Percentiles rank a stretch among this genome's conserved stretches.
These are phyloP conservation scores for Sclerotinia minor DNA, from an alignment of 2,329 filamentous ascomycete genomes.

Conservation along the genomic window DNA sequence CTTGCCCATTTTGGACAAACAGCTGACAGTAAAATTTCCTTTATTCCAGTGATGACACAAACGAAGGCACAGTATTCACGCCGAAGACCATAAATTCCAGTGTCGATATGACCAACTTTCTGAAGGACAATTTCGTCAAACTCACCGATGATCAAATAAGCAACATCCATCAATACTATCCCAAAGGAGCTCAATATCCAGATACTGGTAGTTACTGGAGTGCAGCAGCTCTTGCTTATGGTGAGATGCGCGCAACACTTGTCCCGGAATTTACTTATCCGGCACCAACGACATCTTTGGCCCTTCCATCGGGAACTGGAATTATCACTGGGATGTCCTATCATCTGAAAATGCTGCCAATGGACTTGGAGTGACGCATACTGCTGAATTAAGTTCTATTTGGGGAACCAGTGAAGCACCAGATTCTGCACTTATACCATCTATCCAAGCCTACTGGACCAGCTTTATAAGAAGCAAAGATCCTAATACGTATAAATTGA, in stretches of 20 bases:
- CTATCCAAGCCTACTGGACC: slow-evolving; percentile 70
- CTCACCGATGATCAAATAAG: slow-evolving; percentile 53
- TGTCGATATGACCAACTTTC: slow-evolving; percentile 53
- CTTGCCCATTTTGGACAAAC: not conserved
- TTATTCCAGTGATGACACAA: slow-evolving; percentile 52
- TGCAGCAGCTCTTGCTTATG: slow-evolving; percentile 58
- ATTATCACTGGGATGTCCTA: slow-evolving; percentile 62
- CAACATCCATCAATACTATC: slow-evolving; percentile 56
- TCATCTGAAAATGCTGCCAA: slow-evolving; percentile 54
- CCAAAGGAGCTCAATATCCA: slow-evolving; percentile 50
- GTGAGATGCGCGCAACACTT: slow-evolving; percentile 66
- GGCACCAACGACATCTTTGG: slow-evolving; percentile 31
- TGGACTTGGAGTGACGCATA: slow-evolving; percentile 66
- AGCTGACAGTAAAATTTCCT: not conserved
- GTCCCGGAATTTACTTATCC: slow-evolving; percentile 57
- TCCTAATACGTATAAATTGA: slow-evolving; percentile 57
- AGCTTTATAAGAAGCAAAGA: slow-evolving; percentile 67
- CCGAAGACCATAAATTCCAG: slow-evolving; percentile 51
- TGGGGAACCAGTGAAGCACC: slow-evolving; percentile 55
- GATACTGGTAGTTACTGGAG: slow-evolving; percentile 58
- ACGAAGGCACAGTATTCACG: slow-evolving; percentile 65
- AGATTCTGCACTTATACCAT: slow-evolving; percentile 37
- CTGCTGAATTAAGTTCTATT: slow-evolving; percentile 64
- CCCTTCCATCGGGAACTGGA: slow-evolving; percentile 52
- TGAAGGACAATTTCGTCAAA: slow-evolving; percentile 58